Conservation (phyloP, 805 yeast genomes). For the Zygoascus ofunaensis region DNA sequence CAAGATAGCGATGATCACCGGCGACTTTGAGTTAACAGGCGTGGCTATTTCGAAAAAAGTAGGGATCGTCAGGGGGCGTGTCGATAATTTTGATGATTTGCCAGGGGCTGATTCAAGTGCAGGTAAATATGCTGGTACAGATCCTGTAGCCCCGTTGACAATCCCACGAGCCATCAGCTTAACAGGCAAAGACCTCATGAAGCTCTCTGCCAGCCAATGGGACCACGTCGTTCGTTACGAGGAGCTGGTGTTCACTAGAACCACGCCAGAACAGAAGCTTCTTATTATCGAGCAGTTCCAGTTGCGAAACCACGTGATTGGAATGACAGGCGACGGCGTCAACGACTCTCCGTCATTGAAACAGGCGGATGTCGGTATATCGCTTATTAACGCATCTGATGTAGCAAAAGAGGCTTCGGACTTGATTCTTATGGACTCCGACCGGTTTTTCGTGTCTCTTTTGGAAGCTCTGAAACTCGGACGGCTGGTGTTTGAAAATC, state of each 20-base stretch:
- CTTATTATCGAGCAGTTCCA: conserved; percentile 41
- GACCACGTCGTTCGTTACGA: conserved; percentile 30
- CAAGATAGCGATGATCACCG: conserved; percentile 93
- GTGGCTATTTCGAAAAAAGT: conserved; percentile 43
- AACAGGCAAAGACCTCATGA: conserved; percentile 9
- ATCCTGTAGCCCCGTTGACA: conserved; percentile 4
- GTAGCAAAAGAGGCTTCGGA: conserved; percentile 19
- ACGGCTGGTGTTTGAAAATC: conserved; percentile 46
- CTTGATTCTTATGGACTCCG: conserved; percentile 15
- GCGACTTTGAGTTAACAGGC: conserved; percentile 46
- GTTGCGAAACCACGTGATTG: conserved; percentile 83
- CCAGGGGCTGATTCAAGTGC: no score
- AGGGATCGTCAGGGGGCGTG: conserved; percentile 36
- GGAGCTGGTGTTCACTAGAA: conserved; percentile 35
- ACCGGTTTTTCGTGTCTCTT: conserved; percentile 50
- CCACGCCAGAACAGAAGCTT: conserved; percentile 44
- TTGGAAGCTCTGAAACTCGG: conserved; percentile 90
- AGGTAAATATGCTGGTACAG: not conserved
- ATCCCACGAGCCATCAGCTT: conserved; percentile 1
- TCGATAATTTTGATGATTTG: not conserved
- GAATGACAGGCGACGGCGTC: conserved; percentile 99
- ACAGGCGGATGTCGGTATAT: conserved; percentile 90
- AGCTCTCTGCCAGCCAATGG: conserved; percentile 34
- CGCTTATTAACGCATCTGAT: conserved; percentile 37
- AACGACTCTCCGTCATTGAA: conserved; percentile 98